These are phyloP conservation scores for Choanephora cucurbitarum DNA, from an alignment of 371 early-diverging fungal genomes.

Conservation along the genomic window DNA sequence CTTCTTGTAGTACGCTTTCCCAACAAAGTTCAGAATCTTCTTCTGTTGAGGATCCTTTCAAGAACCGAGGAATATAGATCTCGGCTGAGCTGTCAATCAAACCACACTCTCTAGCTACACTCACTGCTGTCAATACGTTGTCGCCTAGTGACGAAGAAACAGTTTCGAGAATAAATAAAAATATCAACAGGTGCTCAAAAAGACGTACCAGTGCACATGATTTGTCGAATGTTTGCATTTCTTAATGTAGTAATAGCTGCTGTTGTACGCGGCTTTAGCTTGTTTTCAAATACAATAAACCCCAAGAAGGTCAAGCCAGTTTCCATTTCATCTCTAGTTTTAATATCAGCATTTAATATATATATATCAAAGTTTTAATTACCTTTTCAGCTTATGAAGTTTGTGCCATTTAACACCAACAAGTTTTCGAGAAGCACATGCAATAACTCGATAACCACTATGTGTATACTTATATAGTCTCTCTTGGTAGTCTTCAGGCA, in stretches of 20 bases:
- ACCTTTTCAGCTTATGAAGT: constrained; percentile 74
- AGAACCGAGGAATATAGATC: constrained; percentile 60
- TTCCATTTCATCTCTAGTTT: constrained; percentile 90
- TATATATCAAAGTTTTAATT: too few relatives aligned
- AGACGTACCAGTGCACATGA: constrained; percentile 96
- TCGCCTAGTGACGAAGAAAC: constrained; percentile 63
- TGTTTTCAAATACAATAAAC: constrained; percentile 99
- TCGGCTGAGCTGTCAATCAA: constrained; percentile 64
- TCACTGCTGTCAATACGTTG: constrained; percentile 96
- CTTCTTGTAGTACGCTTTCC: constrained; percentile 71
- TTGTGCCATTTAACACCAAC: constrained; percentile 75
- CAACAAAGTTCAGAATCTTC: constrained; percentile 65
- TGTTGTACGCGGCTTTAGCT: constrained; percentile 89
- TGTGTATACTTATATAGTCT: constrained; percentile 85
- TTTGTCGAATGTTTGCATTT: constrained; percentile 87
- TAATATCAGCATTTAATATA: too few relatives aligned
- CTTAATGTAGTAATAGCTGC: constrained; percentile 84
- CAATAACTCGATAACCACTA: constrained; percentile 96
- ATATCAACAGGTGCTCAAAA: too few relatives aligned
- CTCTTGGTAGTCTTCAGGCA: constrained; percentile 86
- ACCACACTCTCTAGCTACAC: constrained; percentile 92
- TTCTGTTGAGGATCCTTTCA: constrained; percentile 52
- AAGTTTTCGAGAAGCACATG: constrained; percentile 81
- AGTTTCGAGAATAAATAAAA: constrained; percentile 1
- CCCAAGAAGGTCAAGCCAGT: constrained; percentile 87